Conservation (phyloP, 352 stramenopile genomes). For the Globisporangium okanoganense region DNA sequence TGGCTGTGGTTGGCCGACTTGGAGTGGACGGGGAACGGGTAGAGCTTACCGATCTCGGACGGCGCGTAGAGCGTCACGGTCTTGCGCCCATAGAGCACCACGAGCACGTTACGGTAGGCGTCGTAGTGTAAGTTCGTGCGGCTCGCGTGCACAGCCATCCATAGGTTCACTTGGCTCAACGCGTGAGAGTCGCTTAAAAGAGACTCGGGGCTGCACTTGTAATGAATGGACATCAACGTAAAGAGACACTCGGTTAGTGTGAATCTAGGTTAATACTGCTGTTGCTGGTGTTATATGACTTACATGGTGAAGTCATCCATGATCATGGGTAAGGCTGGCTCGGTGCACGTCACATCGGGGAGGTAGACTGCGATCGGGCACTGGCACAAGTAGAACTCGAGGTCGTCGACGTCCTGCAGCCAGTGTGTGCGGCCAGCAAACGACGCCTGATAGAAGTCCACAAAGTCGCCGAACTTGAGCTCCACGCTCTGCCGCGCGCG, state of each 20-base stretch:
- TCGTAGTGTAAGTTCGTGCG: slow-evolving; percentile 80
- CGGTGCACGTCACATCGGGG: slow-evolving; percentile 39
- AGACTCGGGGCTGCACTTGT: slow-evolving; percentile 29
- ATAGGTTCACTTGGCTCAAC: slow-evolving; percentile 84
- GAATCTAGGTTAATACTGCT: background rate
- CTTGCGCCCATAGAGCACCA: slow-evolving; percentile 71
- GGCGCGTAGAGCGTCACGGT: slow-evolving; percentile 67
- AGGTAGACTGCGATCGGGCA: slow-evolving; percentile 63
- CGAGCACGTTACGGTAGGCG: slow-evolving; percentile 74
- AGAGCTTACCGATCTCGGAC: slow-evolving; percentile 44
- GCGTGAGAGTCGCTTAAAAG: slow-evolving; percentile 23
- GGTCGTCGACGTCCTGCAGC: slow-evolving; percentile 59
- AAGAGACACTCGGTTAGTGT: too few relatives aligned
- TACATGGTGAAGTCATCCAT: slow-evolving; percentile 66
- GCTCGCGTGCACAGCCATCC: slow-evolving; percentile 61
- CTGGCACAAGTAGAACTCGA: slow-evolving; percentile 83
- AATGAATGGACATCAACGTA: background rate
- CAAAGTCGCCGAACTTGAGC: slow-evolving; percentile 80
- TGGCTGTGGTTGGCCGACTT: slow-evolving; percentile 77
- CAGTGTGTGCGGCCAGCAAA: slow-evolving; percentile 46
- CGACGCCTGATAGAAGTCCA: slow-evolving; percentile 61
- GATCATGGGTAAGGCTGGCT: slow-evolving; percentile 38
- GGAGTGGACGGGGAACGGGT: slow-evolving; percentile 61
- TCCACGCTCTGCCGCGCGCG: slow-evolving; percentile 59
- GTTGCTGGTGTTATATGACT: slow-evolving; percentile 5